These are phyloP conservation scores for Psilocybe mexicana DNA, from an alignment of 1,284 basidiomycete species.

Conservation along the genomic window DNA sequence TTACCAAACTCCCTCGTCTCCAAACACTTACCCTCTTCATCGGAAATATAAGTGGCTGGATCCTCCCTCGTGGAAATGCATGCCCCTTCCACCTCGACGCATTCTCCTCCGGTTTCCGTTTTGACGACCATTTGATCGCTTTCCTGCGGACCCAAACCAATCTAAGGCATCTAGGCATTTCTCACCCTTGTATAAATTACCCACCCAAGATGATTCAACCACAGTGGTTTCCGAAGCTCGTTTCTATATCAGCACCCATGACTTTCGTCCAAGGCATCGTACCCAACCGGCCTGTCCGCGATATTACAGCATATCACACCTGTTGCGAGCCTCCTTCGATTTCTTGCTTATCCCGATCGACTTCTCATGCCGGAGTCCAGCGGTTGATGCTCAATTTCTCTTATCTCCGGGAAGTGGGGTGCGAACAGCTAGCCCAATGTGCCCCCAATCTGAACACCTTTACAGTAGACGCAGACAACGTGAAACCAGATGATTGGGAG, in stretches of 20 bases:
- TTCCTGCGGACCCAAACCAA: slow-evolving; percentile 20
- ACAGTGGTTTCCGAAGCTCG: slow-evolving; percentile 16
- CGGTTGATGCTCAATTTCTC: slow-evolving; percentile 21
- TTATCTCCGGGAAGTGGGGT: slow-evolving; percentile 17
- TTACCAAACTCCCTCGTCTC: slow-evolving; percentile 20
- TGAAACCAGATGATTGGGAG: slow-evolving; percentile 23
- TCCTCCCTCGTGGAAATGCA: slow-evolving; percentile 18
- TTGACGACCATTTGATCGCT: slow-evolving; percentile 14
- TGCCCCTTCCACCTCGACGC: slow-evolving; percentile 22
- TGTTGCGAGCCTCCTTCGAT: slow-evolving; percentile 13
- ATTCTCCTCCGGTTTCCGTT: slow-evolving; percentile 19
- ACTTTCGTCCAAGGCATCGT: slow-evolving; percentile 19
- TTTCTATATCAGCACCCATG: slow-evolving; percentile 21
- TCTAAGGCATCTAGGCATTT: slow-evolving; percentile 15
- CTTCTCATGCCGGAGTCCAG: slow-evolving; percentile 18
- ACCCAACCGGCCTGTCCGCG: slow-evolving; percentile 22
- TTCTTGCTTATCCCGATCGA: slow-evolving; percentile 20
- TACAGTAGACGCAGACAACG: slow-evolving; percentile 21
- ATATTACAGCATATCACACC: slow-evolving; percentile 16
- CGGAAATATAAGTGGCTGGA: slow-evolving; percentile 21
- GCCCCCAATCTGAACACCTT: slow-evolving; percentile 19
- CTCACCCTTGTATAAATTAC: not conserved
- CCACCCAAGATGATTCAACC: slow-evolving; percentile 7
- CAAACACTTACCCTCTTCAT: slow-evolving; percentile 23
- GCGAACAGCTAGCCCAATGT: slow-evolving; percentile 18